A percentile compares a stretch with the other conserved stretches of the same genome.
These are phyloP conservation scores for Paratinospora sagittata DNA, from an alignment of 164 flowering plant genomes.

Conservation along the genomic window DNA sequence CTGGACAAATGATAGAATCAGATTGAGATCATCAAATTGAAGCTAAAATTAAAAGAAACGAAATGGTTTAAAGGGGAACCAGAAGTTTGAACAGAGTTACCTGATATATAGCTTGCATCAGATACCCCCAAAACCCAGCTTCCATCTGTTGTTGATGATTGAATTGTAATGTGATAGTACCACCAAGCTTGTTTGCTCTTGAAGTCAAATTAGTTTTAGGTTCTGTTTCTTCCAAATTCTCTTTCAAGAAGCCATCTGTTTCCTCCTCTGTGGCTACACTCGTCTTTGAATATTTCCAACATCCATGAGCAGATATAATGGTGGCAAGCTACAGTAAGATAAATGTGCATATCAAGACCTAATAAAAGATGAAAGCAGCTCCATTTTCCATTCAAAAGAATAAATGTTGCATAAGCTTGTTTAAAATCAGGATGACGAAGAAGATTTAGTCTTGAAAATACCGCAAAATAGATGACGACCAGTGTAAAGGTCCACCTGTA, in stretches of 20 bases:
- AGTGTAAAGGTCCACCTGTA: conserved; percentile 89
- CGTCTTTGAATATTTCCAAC: conserved; percentile 25
- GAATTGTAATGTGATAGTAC: conserved; percentile 27
- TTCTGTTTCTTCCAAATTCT: conserved; percentile 20
- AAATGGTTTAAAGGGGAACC: neutral
- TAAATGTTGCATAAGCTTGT: no score
- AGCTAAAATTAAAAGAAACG: neutral
- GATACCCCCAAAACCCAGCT: conserved; percentile 53
- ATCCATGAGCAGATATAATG: conserved; percentile 43
- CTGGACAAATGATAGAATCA: conserved; percentile 28
- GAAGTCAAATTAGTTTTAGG: conserved; percentile 11
- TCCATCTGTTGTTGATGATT: conserved; percentile 27
- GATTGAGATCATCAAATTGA: neutral
- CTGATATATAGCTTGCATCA: conserved; percentile 51
- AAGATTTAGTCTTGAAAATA: conserved; percentile 18
- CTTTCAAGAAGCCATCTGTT: conserved; percentile 17
- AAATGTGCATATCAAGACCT: neutral
- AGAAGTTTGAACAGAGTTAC: conserved; percentile 17
- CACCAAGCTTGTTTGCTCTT: conserved; percentile 17
- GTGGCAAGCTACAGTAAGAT: conserved; percentile 35
- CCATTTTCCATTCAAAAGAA: no score
- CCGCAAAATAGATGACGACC: conserved; percentile 68
- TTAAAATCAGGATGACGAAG: neutral
- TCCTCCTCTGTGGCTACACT: conserved; percentile 17
- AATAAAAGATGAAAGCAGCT: neutral